Conservation (phyloP, 2,329 filamentous ascomycete species). For the Herpotrichia juniperi region DNA sequence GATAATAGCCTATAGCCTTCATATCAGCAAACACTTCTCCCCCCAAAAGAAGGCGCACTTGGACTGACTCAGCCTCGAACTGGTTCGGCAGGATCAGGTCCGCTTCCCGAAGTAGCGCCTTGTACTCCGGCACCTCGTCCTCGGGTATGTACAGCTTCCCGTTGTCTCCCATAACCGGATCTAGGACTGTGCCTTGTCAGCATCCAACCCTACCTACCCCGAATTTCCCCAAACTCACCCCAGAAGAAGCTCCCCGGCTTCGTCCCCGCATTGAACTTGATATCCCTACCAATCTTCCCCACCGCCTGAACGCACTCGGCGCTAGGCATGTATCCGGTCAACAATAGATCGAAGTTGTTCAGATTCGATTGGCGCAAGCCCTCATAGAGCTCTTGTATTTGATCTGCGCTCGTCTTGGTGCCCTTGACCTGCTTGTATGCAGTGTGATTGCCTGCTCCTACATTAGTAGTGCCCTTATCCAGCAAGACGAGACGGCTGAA, state of each 20-base stretch:
- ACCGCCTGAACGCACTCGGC: slow-evolving; percentile 84
- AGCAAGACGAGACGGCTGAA: slow-evolving; percentile 1
- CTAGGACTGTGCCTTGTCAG: slow-evolving; percentile 66
- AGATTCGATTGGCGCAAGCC: slow-evolving; percentile 84
- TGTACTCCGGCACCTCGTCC: slow-evolving; percentile 91
- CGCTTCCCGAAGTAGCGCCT: slow-evolving; percentile 75
- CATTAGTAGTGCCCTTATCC: slow-evolving; percentile 8
- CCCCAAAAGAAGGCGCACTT: slow-evolving; percentile 1
- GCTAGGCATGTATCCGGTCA: slow-evolving; percentile 92
- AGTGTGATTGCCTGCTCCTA: slow-evolving; percentile 81
- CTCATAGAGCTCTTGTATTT: slow-evolving; percentile 83
- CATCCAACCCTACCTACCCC: not conserved
- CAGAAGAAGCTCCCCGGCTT: slow-evolving; percentile 86
- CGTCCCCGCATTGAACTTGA: slow-evolving; percentile 68
- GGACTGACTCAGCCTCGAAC: slow-evolving; percentile 87
- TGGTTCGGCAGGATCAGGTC: slow-evolving; percentile 96
- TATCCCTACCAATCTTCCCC: slow-evolving; percentile 80
- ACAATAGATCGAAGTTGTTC: slow-evolving; percentile 89
- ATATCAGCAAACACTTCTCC: not conserved
- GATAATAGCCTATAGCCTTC: slow-evolving; percentile 71
- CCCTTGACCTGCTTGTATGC: slow-evolving; percentile 90
- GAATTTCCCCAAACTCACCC: slow-evolving; percentile 55
- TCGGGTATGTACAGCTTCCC: slow-evolving; percentile 89
- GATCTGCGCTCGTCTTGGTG: slow-evolving; percentile 77
- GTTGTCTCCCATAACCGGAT: slow-evolving; percentile 98